Base-by-base conservation (phyloP, 768 basidiomycete species). In the Naganishia vaughanmartiniae region DNA sequence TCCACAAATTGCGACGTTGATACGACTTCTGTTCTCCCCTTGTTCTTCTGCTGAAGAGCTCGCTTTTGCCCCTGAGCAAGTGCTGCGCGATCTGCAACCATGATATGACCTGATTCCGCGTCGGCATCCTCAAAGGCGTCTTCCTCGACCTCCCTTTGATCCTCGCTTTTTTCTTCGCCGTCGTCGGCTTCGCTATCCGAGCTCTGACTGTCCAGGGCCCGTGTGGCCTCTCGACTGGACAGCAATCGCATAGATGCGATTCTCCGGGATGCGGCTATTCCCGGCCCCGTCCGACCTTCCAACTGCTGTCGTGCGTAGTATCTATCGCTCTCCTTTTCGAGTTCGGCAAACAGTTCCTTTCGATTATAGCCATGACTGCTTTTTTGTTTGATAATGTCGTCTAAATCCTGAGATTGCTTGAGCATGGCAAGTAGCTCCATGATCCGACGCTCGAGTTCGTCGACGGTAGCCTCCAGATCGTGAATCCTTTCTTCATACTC, bases 401-500 rank as follows among this genome's bases (percentile, higher is more conserved):
- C 60, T 24, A 63, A 24, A 63, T 63, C 46, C 14, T 45, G 24
- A 14, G 60, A 63, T 45, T 63, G 60, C 60, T 63, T 45, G 60
- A 63, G 60, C 60, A 63, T 63, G 3, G 60, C 39, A 26, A 63
- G 60, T 15, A 63, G 26, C 30, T 30, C 34, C 28, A 66, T 31
- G n/a, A 53, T 58, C 57, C 58, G 54, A 26, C 70, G 42, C 56
- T 67, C 51, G 17, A 63, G 39, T 45, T 63, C 60, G 33, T 63
- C 60, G 39, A 63, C 33, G 24, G 60, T 45, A n/a, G 60, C 60
- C 24, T 63, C 60, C 2, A 70, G 53, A 21, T 95, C 91, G 4
- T 87, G 84, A 69, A 97, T 92, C 74, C 87, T 87, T 69, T 92
- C 90, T 77, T 94, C 90, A 77, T 93, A 93, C 17, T 86, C 87